Conservation (phyloP, 805 yeast species). For the Lachancea nothofagi region DNA sequence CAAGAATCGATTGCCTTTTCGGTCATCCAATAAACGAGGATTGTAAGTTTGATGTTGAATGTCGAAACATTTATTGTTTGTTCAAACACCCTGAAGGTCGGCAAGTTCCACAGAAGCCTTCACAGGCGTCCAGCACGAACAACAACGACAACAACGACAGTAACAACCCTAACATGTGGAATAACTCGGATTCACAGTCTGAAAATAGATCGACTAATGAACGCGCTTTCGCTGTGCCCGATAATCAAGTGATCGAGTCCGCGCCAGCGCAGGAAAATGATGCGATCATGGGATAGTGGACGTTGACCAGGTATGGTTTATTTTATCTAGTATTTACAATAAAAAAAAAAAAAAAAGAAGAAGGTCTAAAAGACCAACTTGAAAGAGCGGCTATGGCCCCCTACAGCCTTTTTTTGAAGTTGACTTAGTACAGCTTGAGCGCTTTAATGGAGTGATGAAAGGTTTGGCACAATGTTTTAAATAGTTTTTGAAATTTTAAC, state of each 20-base stretch:
- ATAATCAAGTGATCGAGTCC: slow-evolving; percentile 64
- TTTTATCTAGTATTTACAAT: slow-evolving; percentile 7
- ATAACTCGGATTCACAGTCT: slow-evolving; percentile 18
- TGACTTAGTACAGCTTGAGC: background rate
- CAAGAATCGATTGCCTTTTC: slow-evolving; percentile 74
- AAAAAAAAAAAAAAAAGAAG: slow-evolving; percentile 9
- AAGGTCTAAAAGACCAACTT: background rate
- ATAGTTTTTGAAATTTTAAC: background rate
- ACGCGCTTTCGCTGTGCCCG: slow-evolving; percentile 74
- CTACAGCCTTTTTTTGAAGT: background rate
- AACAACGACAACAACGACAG: slow-evolving; percentile 23
- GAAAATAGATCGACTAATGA: slow-evolving; percentile 41
- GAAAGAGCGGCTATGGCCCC: slow-evolving; percentile 7
- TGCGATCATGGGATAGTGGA: slow-evolving; percentile 20
- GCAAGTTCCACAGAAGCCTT: slow-evolving; percentile 27
- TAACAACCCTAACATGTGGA: slow-evolving; percentile 22
- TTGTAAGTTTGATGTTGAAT: slow-evolving; percentile 74
- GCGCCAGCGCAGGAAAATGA: slow-evolving; percentile 46
- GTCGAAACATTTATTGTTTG: slow-evolving; percentile 66
- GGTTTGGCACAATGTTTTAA: background rate
- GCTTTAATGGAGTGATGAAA: background rate
- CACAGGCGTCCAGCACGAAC: slow-evolving; percentile 34
- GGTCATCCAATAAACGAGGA: slow-evolving; percentile 75
- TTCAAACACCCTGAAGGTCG: slow-evolving; percentile 83
- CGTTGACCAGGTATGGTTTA: slow-evolving; percentile 4